Percentiles rank a stretch among this genome's conserved stretches.
phyloP scores from a whole-genome alignment of 257 asterid species.

The Gentiana straminea region DNA sequence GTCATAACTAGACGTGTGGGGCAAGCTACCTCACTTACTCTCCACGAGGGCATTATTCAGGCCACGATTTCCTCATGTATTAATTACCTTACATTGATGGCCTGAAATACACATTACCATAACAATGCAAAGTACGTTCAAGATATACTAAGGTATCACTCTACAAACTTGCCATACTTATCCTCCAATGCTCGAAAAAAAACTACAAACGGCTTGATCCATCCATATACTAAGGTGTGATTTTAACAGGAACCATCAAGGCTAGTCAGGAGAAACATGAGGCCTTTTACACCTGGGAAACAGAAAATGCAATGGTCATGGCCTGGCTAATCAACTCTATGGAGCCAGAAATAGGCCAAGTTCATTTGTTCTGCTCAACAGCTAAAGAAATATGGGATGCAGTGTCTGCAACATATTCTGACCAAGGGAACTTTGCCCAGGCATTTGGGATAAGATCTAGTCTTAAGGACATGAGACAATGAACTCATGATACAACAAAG shows the following conservation, averaged over 20 bases:
- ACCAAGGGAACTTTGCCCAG: too few species aligned
- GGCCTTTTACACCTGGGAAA: background rate
- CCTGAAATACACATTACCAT: too few species aligned
- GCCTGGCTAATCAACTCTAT: slow-evolving; percentile 3
- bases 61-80: too few species aligned
- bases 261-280: background rate
- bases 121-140: too few species aligned
- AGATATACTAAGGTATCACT: too few species aligned
- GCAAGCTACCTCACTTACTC: too few species aligned
- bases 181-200: too few species aligned
- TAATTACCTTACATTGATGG: too few species aligned
- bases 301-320: slow-evolving; percentile 7
- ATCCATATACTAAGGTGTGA: background rate
- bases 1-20: too few species aligned
- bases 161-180: too few species aligned
- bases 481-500: background rate
- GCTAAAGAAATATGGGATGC: background rate
- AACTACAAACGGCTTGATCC: too few species aligned
- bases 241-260: background rate
- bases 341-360: slow-evolving; percentile 2
- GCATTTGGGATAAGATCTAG: background rate
- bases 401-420: background rate
- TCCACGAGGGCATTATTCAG: too few species aligned
- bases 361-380: background rate
- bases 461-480: background rate